Percentiles rank a stretch among this genome's conserved stretches.
phyloP scores from a whole-genome alignment of 1,284 basidiomycete species.

The Trametes sp. region DNA sequence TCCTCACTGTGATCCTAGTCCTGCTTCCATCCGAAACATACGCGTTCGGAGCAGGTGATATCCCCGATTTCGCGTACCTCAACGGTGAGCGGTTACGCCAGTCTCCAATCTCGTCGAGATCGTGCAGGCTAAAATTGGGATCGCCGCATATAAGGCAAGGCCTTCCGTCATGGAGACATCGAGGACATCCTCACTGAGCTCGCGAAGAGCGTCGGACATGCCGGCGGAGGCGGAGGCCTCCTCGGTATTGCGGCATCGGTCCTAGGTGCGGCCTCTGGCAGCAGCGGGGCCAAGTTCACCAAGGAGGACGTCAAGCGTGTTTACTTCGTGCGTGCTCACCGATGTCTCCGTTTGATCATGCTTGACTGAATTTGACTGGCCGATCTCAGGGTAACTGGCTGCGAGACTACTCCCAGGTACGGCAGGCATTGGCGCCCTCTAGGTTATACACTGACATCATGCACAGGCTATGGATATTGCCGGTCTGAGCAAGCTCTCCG shows the following conservation, averaged over 20 bases:
- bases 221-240: slow-evolving; percentile 54
- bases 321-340: slow-evolving; percentile 60
- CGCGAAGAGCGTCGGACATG: slow-evolving; percentile 62
- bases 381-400: slow-evolving; percentile 66
- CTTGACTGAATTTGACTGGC: slow-evolving; percentile 3
- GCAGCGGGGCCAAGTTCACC: slow-evolving; percentile 63
- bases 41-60: slow-evolving; percentile 68
- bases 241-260: slow-evolving; percentile 58
- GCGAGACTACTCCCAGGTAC: slow-evolving; percentile 66
- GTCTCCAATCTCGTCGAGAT: slow-evolving; percentile 7
- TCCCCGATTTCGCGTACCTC: slow-evolving; percentile 67
- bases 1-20: slow-evolving; percentile 54
- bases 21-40: slow-evolving; percentile 54
- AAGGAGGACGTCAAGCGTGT: slow-evolving; percentile 68
- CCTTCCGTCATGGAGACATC: slow-evolving; percentile 81
- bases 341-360: neutral
- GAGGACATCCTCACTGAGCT: slow-evolving; percentile 65
- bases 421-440: neutral
- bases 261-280: slow-evolving; percentile 46
- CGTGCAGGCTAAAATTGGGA: slow-evolving; percentile 19
- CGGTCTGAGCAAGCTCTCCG: slow-evolving; percentile 63
- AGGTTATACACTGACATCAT: slow-evolving; percentile 29
- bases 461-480: slow-evolving; percentile 82
- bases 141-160: slow-evolving; percentile 57
- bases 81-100: slow-evolving; percentile 49